Evolutionary conservation across 345 rosid genomes (phyloP).

Genomic region (Zanthoxylum bungeanum): DNA sequence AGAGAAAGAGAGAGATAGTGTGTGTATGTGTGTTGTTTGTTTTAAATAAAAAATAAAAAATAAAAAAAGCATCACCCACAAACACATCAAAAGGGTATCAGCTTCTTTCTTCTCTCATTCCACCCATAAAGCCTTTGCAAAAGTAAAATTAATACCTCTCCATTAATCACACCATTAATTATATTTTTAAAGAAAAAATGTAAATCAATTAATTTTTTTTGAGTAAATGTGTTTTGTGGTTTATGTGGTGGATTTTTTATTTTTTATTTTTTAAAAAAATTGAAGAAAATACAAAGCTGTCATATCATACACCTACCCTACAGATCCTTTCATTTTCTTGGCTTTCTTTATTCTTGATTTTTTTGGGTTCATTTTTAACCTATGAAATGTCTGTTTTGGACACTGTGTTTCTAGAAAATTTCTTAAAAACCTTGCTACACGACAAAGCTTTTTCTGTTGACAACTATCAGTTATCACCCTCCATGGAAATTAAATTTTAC

Average conservation of each 20-base stretch:
- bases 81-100: constrained; percentile 64
- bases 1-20: too few species aligned
- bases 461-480: neutral
- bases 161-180: too few species aligned
- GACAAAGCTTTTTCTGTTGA: too few species aligned
- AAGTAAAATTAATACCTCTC: too few species aligned
- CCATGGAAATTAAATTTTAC: neutral
- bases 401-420: constrained; percentile 5
- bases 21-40: neutral
- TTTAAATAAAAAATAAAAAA: too few species aligned
- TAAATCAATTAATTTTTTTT: too few species aligned
- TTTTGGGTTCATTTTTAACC: too few species aligned
- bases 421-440: neutral
- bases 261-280: neutral
- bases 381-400: constrained; percentile 22
- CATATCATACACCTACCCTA: constrained; percentile 35
- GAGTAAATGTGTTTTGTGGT: too few species aligned
- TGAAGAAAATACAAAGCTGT: constrained; percentile 24
- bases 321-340: constrained; percentile 20
- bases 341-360: constrained; percentile 28
- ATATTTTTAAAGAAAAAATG: too few species aligned
- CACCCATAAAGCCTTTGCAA: constrained; percentile 28
- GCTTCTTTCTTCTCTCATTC: constrained; percentile 31
- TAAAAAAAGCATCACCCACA: constrained; percentile 60
- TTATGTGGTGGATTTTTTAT: neutral